phyloP scores from a whole-genome alignment of 2,329 filamentous ascomycete genomes.

The Metarhizium guizhouense region DNA sequence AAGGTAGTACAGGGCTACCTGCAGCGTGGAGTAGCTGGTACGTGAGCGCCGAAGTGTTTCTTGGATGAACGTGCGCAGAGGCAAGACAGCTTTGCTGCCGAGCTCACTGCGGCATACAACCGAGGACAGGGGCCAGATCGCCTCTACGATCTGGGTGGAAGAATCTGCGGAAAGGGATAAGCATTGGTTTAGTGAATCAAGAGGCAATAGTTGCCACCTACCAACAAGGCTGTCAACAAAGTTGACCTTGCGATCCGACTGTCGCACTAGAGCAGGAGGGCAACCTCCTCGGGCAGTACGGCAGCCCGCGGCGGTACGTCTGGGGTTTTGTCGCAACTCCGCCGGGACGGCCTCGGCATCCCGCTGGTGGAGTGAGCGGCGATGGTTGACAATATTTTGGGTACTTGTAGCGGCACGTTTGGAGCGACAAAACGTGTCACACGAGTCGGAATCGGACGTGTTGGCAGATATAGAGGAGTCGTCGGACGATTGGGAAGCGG shows the following conservation, averaged over 20 bases:
- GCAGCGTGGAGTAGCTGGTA: conserved; percentile 94
- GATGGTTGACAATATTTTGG: conserved; percentile 15
- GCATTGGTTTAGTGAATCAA: conserved; percentile 13
- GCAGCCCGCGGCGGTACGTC: conserved; percentile 45
- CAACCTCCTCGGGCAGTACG: conserved; percentile 48
- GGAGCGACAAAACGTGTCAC: conserved; percentile 33
- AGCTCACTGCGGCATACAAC: conserved; percentile 65
- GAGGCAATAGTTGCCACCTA: conserved; percentile 49
- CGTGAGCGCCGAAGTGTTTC: conserved; percentile 91
- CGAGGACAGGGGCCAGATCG: conserved; percentile 90
- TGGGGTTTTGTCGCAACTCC: conserved; percentile 57
- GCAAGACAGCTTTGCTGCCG: conserved; percentile 69
- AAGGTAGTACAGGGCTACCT: conserved; percentile 93
- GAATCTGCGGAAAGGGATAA: conserved; percentile 60
- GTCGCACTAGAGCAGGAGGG: conserved; percentile 71
- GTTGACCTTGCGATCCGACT: conserved; percentile 85
- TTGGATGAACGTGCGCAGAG: conserved; percentile 91
- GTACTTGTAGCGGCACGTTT: conserved; percentile 12
- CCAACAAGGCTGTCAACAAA: conserved; percentile 97
- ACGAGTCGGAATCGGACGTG: conserved; percentile 45
- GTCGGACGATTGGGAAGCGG: conserved; percentile 60
- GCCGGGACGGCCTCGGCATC: conserved; percentile 39
- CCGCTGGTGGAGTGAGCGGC: conserved; percentile 17
- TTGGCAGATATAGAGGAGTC: conserved; percentile 56
- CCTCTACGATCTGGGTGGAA: conserved; percentile 92